Evolutionary conservation across 164 flowering plant species (phyloP), one percentile per base, ranked within the genome.

Genomic region (Hamamelis virginiana): DNA sequence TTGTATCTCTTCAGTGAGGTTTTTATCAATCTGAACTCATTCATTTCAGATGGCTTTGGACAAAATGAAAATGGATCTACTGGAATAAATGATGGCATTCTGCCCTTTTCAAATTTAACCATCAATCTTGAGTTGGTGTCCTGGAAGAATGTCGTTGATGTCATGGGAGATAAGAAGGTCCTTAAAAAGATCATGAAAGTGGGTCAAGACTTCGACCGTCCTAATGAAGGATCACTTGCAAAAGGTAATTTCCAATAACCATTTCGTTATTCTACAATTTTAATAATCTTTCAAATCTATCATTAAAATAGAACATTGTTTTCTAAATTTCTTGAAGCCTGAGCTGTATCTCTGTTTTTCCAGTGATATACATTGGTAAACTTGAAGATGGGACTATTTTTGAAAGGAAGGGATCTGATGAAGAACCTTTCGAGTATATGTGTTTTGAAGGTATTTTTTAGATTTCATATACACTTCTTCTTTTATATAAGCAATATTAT

Each of bases 161-260:
- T 84, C 48, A 69, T 77, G 0, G 83, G 77, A 6, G 86, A 86
- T 64, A 72, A 61, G 59, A 82, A 74, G 52, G 80, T 86, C 1
- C 68, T 69, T 5, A 82, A 86, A 58, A 84, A 82, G 76, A 76
- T 82, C 1, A 51, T 64, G 11, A 77, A 59, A 67, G 76, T 58
- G 23, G 88, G 90, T 9, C 78, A 78, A 64, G 84, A 86, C 21
- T 73, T 73, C 55, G 81, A 77, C 27, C 73, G 67, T 41, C 86
- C 90, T 3, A 75, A 65, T 65, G 90, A 84, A 71, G 88, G 88
- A 60, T 77, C 90, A 23, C 52, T 67, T 9, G 85, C 78, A 14
- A 73, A 72, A 68, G 84, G 90, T 86, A 74, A 53, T 11, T 21
- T 62, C 8, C 43, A 3, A 22, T 11, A 10, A 4, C 19, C 16